Base-by-base conservation (phyloP, 23 red algal genomes). In the Gracilaria vermiculophylla region DNA sequence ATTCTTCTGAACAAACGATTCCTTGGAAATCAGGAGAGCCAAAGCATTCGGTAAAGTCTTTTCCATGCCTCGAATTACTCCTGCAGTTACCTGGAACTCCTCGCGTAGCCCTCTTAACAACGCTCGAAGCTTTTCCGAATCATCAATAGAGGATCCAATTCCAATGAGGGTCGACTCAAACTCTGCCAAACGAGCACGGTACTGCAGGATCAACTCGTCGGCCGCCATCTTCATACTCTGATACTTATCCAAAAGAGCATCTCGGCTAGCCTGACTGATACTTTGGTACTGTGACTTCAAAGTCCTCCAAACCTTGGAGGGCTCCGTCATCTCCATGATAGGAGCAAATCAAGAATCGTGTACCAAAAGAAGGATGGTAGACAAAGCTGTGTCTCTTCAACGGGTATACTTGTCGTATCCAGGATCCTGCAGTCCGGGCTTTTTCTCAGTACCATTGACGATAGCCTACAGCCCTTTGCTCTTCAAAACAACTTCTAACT, bases 271-370 rank as follows among this genome's bases (percentile, higher is more conserved):
- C 21, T 76, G 62, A 61, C 23, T 56, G 6, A 78, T 13, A 31
- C 5, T 7, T 32, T 88, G 53, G 48, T 76, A 45, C 36, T 55
- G 16, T 28, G n/a, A 7, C 43, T 69, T 88, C 4, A 88, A 35
- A 8, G 9, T 35, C 15, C 48, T 27, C 47, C 84, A 88, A n/a
- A n/a, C n/a, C n/a, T n/a, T n/a, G n/a, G n/a, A n/a, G n/a, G 2
- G 69, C 16, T 88, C 70, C 15, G 25, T 11, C 35, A 69, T 49
- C 6, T 78, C 69, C 34, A 76, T 15, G 0, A 88, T 54, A 28
- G 69, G 66, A 25, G 84, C 43, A 42, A 72, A 51, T 43, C 70
- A 88, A 43, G 80, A 83, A 47, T 67, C 56, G 34, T 83, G 17
- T 3, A 83, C 43, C 27, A 51, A 65, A 1, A 83, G 5, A 0